Evolutionary conservation across 345 rosid species (phyloP).

Genomic region (Eucalyptus marginata): DNA sequence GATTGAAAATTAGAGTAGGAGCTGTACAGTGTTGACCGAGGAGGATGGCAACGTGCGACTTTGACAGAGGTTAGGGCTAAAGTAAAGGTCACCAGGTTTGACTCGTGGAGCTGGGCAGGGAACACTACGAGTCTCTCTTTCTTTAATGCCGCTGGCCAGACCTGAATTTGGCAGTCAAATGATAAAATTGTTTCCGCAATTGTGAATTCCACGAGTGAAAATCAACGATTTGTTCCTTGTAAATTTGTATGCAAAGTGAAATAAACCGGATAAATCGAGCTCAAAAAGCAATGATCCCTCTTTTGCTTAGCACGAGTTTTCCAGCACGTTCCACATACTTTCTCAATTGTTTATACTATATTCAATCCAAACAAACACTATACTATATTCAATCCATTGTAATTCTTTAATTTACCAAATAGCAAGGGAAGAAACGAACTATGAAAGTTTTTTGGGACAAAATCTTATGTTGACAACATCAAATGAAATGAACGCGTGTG

Average conservation of each 20-base stretch:
- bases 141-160: neutral
- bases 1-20: neutral
- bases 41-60: neutral
- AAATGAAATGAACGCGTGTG: fast-evolving
- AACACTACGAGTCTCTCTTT: neutral
- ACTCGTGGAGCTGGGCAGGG: neutral
- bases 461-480: neutral
- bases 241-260: neutral
- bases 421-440: neutral
- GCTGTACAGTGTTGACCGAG: neutral
- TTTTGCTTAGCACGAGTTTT: neutral
- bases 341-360: neutral
- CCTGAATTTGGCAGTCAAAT: neutral
- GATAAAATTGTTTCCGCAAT: neutral
- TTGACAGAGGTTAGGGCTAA: neutral
- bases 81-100: neutral
- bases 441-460: neutral
- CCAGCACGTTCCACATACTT: neutral
- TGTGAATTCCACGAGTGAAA: neutral
- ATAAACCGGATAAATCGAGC: neutral
- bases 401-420: neutral
- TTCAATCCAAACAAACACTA: no score
- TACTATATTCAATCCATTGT: neutral
- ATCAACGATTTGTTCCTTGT: neutral
- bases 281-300: neutral